Conservation (phyloP, 257 asterid genomes). For the Euphrasia confusa region DNA sequence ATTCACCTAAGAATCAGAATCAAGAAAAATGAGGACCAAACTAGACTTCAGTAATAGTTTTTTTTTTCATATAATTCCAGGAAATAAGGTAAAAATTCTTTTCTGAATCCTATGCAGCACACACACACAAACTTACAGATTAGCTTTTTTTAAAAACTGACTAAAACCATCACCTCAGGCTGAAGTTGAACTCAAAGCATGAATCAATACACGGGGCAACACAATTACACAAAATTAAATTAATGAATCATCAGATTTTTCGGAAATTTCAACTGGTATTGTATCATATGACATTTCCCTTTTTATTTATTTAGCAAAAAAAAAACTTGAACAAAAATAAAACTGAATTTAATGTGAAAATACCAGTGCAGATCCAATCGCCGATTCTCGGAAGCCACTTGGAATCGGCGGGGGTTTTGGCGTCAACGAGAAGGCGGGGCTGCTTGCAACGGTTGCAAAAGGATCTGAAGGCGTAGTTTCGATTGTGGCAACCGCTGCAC, state of each 20-base stretch:
- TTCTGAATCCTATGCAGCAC: background rate
- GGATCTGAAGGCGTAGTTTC: conserved; percentile 78
- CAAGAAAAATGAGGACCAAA: background rate
- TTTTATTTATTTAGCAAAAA: background rate
- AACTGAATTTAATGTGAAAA: background rate
- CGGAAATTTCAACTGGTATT: background rate
- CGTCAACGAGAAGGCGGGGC: conserved; percentile 83
- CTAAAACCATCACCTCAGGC: conserved; percentile 8
- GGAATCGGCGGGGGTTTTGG: conserved; percentile 72
- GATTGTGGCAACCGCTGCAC: conserved; percentile 69
- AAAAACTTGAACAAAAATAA: background rate
- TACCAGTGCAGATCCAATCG: conserved; percentile 95
- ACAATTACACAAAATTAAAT: background rate
- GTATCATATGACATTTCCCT: background rate
- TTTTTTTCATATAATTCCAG: background rate
- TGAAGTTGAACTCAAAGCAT: conserved; percentile 16
- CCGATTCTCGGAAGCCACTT: conserved; percentile 95
- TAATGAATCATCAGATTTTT: background rate
- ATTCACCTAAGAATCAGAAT: background rate
- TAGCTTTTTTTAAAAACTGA: background rate
- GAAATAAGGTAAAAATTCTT: background rate
- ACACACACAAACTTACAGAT: background rate
- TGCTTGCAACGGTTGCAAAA: conserved; percentile 87
- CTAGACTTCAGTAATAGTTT: background rate
- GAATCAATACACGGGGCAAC: background rate